Percentiles rank a stretch among this genome's conserved stretches.
phyloP scores from a whole-genome alignment of 805 yeast species.

The Kluyveromyces lactis region DNA sequence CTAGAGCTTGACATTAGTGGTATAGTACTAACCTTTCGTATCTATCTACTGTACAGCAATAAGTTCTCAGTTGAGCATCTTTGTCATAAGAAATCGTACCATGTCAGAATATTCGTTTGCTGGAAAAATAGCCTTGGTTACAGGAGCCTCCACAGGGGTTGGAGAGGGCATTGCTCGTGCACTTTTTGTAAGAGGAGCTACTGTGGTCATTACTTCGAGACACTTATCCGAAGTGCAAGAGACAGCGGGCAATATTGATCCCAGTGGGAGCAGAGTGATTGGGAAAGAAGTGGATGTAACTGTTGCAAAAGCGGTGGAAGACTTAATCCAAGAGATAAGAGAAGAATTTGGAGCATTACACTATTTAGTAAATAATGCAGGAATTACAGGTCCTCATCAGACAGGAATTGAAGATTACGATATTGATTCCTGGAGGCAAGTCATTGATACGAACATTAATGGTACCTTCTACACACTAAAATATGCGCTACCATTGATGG shows the following conservation, averaged over 20 bases:
- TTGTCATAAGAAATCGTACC: too few relatives aligned
- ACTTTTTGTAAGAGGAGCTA: not conserved
- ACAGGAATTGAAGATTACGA: not conserved
- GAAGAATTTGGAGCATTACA: not conserved
- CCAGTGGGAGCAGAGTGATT: not conserved
- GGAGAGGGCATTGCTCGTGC: not conserved
- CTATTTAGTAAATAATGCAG: not conserved
- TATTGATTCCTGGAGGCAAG: not conserved
- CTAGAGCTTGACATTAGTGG: too few relatives aligned
- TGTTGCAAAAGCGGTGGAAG: not conserved
- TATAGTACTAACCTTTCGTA: too few relatives aligned
- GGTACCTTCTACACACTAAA: not conserved
- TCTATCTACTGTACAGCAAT: too few relatives aligned
- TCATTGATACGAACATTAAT: not conserved
- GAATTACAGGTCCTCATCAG: not conserved
- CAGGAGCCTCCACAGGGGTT: constrained; percentile 83
- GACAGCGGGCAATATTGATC: not conserved
- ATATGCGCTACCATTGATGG: not conserved
- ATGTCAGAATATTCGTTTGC: constrained; percentile 11
- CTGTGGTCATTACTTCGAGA: not conserved
- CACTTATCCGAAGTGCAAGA: not conserved
- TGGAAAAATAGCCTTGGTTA: constrained; percentile 71
- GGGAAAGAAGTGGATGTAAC: not conserved
- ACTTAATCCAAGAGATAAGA: not conserved
- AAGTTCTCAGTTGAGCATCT: too few relatives aligned